Percentiles rank a stretch among this genome's conserved stretches.
Evolutionary conservation across 345 rosid genomes (phyloP).

Genomic region (Ailanthus altissimus): DNA sequence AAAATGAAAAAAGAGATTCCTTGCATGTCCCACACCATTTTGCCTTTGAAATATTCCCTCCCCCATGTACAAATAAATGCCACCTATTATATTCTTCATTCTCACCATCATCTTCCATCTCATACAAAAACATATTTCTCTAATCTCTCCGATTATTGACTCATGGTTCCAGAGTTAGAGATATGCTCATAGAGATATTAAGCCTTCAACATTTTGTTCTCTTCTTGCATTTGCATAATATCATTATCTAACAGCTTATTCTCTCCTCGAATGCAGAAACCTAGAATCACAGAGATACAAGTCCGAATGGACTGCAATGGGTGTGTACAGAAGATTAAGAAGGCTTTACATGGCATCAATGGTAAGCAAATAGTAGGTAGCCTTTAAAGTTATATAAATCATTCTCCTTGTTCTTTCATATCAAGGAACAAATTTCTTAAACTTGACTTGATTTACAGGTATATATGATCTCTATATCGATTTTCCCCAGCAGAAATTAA

Average conservation of each 20-base stretch:
- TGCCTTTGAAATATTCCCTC: slow-evolving; percentile 58
- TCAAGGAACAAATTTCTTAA: not conserved
- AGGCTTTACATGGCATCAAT: slow-evolving; percentile 55
- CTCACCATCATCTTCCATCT: slow-evolving; percentile 32
- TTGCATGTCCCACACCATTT: slow-evolving; percentile 63
- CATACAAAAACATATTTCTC: slow-evolving; percentile 21
- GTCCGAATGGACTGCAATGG: slow-evolving; percentile 85
- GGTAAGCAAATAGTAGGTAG: slow-evolving; percentile 38
- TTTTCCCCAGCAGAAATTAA: slow-evolving; percentile 63
- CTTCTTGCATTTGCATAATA: not conserved
- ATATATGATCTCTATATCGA: slow-evolving; percentile 62
- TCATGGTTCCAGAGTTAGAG: slow-evolving; percentile 54
- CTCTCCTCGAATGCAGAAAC: slow-evolving; percentile 43
- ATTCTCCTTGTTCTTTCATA: not conserved
- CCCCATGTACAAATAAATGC: slow-evolving; percentile 38
- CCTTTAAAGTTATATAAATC: not conserved
- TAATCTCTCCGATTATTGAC: slow-evolving; percentile 23
- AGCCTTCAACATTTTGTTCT: not conserved
- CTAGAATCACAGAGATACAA: slow-evolving; percentile 58
- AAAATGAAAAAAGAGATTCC: slow-evolving; percentile 49
- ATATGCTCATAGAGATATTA: slow-evolving; percentile 17
- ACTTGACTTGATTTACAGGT: slow-evolving; percentile 35
- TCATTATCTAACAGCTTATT: slow-evolving; percentile 15
- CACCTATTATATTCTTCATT: slow-evolving; percentile 46
- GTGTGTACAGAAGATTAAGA: slow-evolving; percentile 78